Evolutionary conservation across 2,329 filamentous ascomycete species (phyloP), one percentile per base, ranked within the genome.

Genomic region (Colletotrichum karsti): DNA sequence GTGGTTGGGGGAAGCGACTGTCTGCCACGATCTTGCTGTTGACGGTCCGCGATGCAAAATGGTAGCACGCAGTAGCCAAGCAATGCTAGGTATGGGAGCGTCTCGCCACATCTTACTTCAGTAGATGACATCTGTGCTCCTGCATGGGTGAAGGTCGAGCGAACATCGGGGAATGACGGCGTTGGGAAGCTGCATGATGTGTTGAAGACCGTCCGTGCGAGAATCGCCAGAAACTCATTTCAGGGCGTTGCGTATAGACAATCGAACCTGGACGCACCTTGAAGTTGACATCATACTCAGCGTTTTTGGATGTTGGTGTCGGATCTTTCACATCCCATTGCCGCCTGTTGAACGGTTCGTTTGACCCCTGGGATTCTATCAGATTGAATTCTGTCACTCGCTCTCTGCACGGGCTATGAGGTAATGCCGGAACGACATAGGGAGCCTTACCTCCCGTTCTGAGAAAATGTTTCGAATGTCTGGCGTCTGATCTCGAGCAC

Each of bases 151-250:
- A 35, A 44, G 9, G n/a, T 48, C 15, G 20, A 59, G 20, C 42
- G 26, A 37, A 41, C 22, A 39, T 33, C 51, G 51, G 50, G 63
- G 50, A 55, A 51, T 35, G 59, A 58, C 20, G 44, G 24, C 59
- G 51, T 41, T 62, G 35, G 44, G 59, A 63, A 35, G 42, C 35
- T 37, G 20, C 33, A 58, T 33, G 59, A 44, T 51, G 28, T 33
- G 44, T 35, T 63, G 35, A 57, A 64, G 42, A 63, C 55, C 53
- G 44, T 53, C 59, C 51, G 59, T 58, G 60, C 59, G 35, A 37
- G 33, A 8, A 44, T 62, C n/a, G 24, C 20, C 30, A n/a, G 9
- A 9, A 60, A 41, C 20, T 35, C 18, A 35, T 51, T 24, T 35
- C 9, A 33, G 18, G n/a, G 9, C 20, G 24, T 28, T 33, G 28